phyloP scores from a whole-genome alignment of 257 asterid genomes.

The Przewalskia tangutica region DNA sequence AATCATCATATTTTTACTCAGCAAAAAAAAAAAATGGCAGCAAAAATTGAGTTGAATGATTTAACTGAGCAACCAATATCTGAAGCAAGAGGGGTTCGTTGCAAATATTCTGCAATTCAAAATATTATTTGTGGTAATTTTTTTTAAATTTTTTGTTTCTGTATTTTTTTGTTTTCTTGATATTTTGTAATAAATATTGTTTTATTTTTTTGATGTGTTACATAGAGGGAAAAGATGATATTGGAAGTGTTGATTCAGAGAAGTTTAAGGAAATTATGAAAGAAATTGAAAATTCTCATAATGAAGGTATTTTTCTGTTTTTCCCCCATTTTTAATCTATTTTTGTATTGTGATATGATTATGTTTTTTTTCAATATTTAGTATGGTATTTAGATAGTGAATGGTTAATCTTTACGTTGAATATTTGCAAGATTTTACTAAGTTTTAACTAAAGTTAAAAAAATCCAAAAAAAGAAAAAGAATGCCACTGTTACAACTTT shows the following conservation, averaged over 20 bases:
- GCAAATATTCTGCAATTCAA: background rate
- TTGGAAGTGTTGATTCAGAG: slow-evolving; percentile 16
- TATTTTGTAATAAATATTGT: background rate
- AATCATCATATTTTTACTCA: background rate
- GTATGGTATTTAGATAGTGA: background rate
- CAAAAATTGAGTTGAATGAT: background rate
- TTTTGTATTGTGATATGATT: background rate
- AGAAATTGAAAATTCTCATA: slow-evolving; percentile 33
- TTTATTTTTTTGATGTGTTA: background rate
- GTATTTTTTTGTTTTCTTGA: background rate
- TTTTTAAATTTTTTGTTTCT: too few relatives aligned
- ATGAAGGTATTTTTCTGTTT: slow-evolving; percentile 20
- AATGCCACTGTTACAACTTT: background rate
- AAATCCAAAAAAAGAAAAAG: too few relatives aligned
- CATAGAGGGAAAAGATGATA: slow-evolving; percentile 31
- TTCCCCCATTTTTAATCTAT: background rate
- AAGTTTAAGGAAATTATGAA: slow-evolving; percentile 29
- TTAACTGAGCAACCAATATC: background rate
- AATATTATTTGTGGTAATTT: background rate
- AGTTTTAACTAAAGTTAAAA: too few relatives aligned
- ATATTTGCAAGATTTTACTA: background rate
- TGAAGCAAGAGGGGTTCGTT: background rate
- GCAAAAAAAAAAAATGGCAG: background rate
- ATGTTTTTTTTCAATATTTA: background rate
- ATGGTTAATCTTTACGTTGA: background rate